Evolutionary conservation across 2,329 filamentous ascomycete genomes (phyloP).

Genomic region (Geosmithia putterillii): DNA sequence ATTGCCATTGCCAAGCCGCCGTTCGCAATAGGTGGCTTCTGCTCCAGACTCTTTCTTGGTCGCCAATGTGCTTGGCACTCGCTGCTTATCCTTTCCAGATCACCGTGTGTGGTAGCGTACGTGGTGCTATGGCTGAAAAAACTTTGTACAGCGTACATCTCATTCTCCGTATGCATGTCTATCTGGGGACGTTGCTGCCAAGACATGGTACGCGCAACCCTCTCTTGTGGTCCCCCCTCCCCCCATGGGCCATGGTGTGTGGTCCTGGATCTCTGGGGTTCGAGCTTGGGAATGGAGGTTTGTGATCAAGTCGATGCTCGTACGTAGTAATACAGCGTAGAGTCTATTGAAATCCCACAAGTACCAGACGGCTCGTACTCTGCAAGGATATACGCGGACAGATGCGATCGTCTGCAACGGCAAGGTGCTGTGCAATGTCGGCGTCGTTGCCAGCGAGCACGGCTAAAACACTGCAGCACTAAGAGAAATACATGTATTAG

Average conservation of each 20-base stretch:
- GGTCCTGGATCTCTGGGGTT: not conserved
- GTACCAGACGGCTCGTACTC: too few species aligned
- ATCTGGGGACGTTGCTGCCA: not conserved
- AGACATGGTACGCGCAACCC: constrained; percentile 2
- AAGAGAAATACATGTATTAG: not conserved
- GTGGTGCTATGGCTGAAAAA: not conserved
- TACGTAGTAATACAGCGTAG: too few species aligned
- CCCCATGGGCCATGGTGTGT: not conserved
- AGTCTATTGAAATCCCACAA: too few species aligned
- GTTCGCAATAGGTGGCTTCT: not conserved
- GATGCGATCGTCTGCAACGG: too few species aligned
- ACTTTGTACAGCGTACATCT: not conserved
- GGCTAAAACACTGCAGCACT: too few species aligned
- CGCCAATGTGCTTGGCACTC: too few species aligned
- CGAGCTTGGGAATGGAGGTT: too few species aligned
- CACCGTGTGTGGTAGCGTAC: not conserved
- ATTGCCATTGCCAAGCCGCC: not conserved
- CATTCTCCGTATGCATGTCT: not conserved
- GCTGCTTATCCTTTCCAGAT: not conserved
- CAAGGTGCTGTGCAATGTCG: too few species aligned
- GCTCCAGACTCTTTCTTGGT: too few species aligned
- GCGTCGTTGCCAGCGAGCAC: too few species aligned
- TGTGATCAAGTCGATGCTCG: too few species aligned
- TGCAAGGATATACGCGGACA: too few species aligned
- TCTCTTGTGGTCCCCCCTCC: not conserved